A percentile compares a stretch with the other conserved stretches of the same genome.
Conservation (phyloP, 768 basidiomycete genomes). For the Amanita exitialis region DNA sequence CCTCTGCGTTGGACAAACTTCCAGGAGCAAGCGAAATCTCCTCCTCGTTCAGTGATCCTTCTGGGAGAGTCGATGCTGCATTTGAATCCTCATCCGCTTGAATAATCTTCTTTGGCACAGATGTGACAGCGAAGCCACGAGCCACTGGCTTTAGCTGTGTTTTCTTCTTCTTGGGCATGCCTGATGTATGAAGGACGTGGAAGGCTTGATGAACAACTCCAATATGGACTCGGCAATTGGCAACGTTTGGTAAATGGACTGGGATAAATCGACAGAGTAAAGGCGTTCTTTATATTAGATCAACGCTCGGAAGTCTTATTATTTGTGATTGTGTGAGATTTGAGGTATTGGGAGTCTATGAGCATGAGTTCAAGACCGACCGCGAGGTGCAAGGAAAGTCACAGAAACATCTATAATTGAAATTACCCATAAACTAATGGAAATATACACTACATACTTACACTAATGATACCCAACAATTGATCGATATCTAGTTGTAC, state of each 20-base stretch:
- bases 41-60: slow-evolving; percentile 13
- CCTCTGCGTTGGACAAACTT: slow-evolving; percentile 15
- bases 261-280: neutral
- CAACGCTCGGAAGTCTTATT: neutral
- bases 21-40: neutral
- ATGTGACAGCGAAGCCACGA: slow-evolving; percentile 76
- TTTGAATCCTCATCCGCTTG: slow-evolving; percentile 15
- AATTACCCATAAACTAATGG: slow-evolving; percentile 8
- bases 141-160: slow-evolving; percentile 63
- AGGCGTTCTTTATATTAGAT: neutral
- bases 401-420: neutral
- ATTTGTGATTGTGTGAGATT: neutral
- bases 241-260: neutral
- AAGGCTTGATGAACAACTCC: neutral
- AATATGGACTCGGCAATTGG: neutral
- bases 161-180: slow-evolving; percentile 83
- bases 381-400: too few relatives aligned
- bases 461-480: slow-evolving; percentile 8
- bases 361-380: slow-evolving; percentile 1
- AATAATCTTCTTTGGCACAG: slow-evolving; percentile 66
- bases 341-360: neutral
- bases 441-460: slow-evolving; percentile 4
- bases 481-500: neutral
- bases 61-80: slow-evolving; percentile 6
- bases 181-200: neutral